A percentile compares a stretch with the other conserved stretches of the same genome.
Evolutionary conservation across 129 eudicot species (phyloP).

Genomic region (Pittosporum tobira): DNA sequence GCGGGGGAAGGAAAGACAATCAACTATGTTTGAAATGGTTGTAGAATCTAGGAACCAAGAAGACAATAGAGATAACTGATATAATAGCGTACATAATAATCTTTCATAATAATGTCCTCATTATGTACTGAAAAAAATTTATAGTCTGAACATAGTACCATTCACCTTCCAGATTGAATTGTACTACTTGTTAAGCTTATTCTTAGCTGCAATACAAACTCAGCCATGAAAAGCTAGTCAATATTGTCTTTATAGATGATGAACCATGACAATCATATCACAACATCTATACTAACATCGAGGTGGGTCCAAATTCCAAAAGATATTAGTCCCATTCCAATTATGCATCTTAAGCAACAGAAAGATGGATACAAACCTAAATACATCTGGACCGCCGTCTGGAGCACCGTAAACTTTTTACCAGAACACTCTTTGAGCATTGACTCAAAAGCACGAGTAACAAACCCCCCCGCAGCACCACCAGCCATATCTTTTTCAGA

Average conservation of each 20-base stretch:
- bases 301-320: background rate
- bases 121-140: background rate
- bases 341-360: background rate
- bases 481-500: conserved; percentile 45
- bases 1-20: too few species aligned
- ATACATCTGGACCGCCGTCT: conserved; percentile 61
- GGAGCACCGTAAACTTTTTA: conserved; percentile 60
- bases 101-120: background rate
- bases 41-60: background rate
- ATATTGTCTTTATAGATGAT: background rate
- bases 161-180: too few species aligned
- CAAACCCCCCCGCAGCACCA: conserved; percentile 93
- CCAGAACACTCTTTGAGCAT: conserved; percentile 89
- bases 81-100: background rate
- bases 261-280: background rate
- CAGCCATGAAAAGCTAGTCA: background rate
- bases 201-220: background rate
- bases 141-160: background rate
- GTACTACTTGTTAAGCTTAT: background rate
- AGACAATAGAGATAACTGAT: background rate
- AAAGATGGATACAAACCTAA: conserved; percentile 40
- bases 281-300: conserved; percentile 9
- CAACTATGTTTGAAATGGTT: background rate
- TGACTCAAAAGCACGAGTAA: conserved; percentile 82
- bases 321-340: too few species aligned